Evolutionary conservation across 768 basidiomycete genomes (phyloP), one percentile per base, ranked within the genome.

Genomic region (Trichaptum fuscoviolaceum): DNA sequence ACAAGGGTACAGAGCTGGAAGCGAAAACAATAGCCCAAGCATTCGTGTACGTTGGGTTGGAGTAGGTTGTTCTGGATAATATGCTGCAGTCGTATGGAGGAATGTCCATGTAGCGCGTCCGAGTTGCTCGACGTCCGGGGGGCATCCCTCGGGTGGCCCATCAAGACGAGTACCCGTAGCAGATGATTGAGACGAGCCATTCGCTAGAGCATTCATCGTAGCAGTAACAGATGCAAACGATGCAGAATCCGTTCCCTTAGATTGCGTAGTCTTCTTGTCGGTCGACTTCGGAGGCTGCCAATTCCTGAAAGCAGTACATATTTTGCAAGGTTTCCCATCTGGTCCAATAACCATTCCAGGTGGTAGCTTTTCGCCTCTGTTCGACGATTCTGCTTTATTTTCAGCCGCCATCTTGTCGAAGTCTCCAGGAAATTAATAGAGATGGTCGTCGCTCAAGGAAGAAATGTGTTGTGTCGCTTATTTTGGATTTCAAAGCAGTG

Each of bases 101-200:
- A 99, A 99, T 18, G 95, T 90, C 96, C 96, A 98, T 1, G 96
- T 96, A 59, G 96, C 91, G 62, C 88, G 87, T 1, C 96, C 96
- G 62, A 99, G 88, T 67, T 87, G 83, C 73, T 95, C 93, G 59
- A 89, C 89, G 76, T 98, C 96, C 0, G 95, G 89, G 15, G 96
- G 96, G 74, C 96, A 99, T 65, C 91, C 81, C 5, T 80, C 78
- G 1, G 85, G 85, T 24, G 83, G 86, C 20, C 75, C 75, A 26
- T 79, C 75, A 5, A 75, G 68, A 3, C 74, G 73, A 36, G 26
- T 60, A 20, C 72, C 68, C 2, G 73, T 65, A 0, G 71, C 30
- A 30, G 30, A 64, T 9, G 73, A 67, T 42, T 72, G 66, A 58
- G 69, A 73, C 68, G 69, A 74, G 66, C 76, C 76, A 36, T 73